Base-by-base conservation (phyloP, 2,329 filamentous ascomycete genomes). In the Talaromyces sp. region DNA sequence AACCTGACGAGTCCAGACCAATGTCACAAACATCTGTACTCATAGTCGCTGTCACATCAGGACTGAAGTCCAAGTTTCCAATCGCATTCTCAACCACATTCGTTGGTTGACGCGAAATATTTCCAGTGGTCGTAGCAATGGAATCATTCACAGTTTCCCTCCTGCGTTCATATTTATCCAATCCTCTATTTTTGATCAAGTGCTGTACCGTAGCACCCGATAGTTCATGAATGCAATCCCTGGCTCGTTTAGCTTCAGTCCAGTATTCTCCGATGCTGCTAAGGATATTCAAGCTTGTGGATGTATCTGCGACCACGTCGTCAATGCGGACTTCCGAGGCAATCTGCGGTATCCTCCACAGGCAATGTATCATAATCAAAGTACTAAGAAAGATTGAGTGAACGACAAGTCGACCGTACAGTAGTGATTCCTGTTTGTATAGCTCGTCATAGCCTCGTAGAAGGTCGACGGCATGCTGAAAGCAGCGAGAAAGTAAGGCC, bases 181-280 rank as follows among this genome's bases (percentile, higher is more conserved):
- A 35, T 11, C 45, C 45, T 19, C 60, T 54, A 2, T 40, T 59
- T 37, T 55, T 62, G 47, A 64, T 39, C 24, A 65, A 53, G 9
- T 62, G 56, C 37, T 65, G 63, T 7, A 70, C 51, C 0, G 66
- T 70, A 9, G 61, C 57, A n/a, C 55, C 52, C 1, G 62, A 68
- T 33, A 70, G 32, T 11, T 69, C 64, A 16, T 66, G 64, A 13
- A 70, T 61, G 20, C 67, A 70, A 35, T 70, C 67, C 6, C 67
- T 58, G 4, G 67, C 66, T 11, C 65, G 52, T 24, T 62, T 63
- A 16, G 79, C 80, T 4, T 79, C 79, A 0, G 73, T 68, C 79
- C 80, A 83, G 52, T 82, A 75, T 51, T 82, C 80, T 1, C 77
- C 80, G 2, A 75, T 75, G 1, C 80, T 80, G 33, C 80, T 80